Conservation (phyloP, 805 yeast genomes). For the Blastobotrys muscicola region DNA sequence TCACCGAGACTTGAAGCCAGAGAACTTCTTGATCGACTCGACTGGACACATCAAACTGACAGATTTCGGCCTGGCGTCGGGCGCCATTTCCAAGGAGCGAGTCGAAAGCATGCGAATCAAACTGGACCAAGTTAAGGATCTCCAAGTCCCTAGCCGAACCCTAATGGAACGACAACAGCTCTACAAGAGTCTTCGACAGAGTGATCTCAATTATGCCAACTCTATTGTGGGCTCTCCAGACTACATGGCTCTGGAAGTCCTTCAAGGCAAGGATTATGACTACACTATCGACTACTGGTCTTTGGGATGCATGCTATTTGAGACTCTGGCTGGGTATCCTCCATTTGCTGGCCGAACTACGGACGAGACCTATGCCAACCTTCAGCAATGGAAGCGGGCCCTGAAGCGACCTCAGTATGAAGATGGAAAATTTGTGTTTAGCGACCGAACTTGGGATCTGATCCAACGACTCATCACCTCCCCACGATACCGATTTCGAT, state of each 20-base stretch:
- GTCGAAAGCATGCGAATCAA: constrained; percentile 79
- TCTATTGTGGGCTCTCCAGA: constrained; percentile 98
- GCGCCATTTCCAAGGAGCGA: constrained; percentile 84
- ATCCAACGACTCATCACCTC: constrained; percentile 72
- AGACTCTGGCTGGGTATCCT: constrained; percentile 92
- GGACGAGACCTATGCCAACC: constrained; percentile 88
- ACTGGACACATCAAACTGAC: constrained; percentile 89
- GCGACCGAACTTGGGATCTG: constrained; percentile 93
- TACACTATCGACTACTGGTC: constrained; percentile 99
- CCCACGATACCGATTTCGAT: constrained; percentile 63
- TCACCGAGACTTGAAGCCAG: constrained; percentile 95
- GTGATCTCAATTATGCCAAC: constrained; percentile 79
- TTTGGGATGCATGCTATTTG: constrained; percentile 93
- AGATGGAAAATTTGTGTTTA: constrained; percentile 83
- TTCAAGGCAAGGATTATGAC: constrained; percentile 88
- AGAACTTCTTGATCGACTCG: constrained; percentile 80
- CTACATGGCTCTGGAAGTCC: constrained; percentile 96
- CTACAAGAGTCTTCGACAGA: constrained; percentile 62
- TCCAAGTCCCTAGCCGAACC: constrained; percentile 61
- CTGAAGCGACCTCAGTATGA: constrained; percentile 84
- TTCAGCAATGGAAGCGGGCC: constrained; percentile 86
- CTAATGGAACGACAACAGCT: constrained; percentile 80
- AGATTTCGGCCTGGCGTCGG: constrained; percentile 96
- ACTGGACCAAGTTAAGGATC: constrained; percentile 62
- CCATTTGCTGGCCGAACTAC: constrained; percentile 92